Evolutionary conservation across 225 moss, liverwort and hornwort species (phyloP).

Genomic region (Sphagnum contortum): DNA sequence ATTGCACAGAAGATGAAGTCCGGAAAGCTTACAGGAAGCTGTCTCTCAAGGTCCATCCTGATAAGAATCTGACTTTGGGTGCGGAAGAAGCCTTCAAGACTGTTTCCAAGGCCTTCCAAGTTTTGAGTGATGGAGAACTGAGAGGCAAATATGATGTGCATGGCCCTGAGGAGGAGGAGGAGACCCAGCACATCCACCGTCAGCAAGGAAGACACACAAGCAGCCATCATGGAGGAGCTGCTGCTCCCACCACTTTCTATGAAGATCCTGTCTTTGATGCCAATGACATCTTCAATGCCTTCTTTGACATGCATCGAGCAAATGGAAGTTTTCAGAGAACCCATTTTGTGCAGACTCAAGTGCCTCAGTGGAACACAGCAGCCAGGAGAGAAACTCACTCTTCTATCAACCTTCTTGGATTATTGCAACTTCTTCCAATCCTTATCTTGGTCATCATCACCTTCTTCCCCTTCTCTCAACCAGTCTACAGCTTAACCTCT

Average conservation of each 20-base stretch:
- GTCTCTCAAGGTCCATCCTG: slow-evolving; percentile 98
- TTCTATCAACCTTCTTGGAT: slow-evolving; percentile 59
- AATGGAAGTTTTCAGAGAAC: slow-evolving; percentile 68
- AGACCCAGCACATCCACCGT: slow-evolving; percentile 32
- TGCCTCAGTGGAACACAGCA: slow-evolving; percentile 25
- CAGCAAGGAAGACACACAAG: slow-evolving; percentile 2
- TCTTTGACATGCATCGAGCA: slow-evolving; percentile 86
- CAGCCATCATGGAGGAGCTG: too few species aligned
- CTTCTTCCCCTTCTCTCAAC: slow-evolving; percentile 89
- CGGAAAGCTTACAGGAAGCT: slow-evolving; percentile 94
- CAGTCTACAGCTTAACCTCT: slow-evolving; percentile 80
- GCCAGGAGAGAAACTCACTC: slow-evolving; percentile 23
- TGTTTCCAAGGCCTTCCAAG: slow-evolving; percentile 77
- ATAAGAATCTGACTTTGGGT: slow-evolving; percentile 75
- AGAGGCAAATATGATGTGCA: slow-evolving; percentile 86
- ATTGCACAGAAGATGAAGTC: slow-evolving; percentile 82
- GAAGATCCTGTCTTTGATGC: slow-evolving; percentile 90
- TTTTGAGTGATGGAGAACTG: slow-evolving; percentile 71
- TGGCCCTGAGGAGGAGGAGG: slow-evolving; percentile 79
- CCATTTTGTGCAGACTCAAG: slow-evolving; percentile 53
- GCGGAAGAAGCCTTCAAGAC: slow-evolving; percentile 98
- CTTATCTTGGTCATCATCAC: slow-evolving; percentile 88
- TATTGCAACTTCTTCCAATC: slow-evolving; percentile 90
- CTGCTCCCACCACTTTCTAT: slow-evolving; percentile 13
- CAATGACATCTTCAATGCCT: slow-evolving; percentile 90